Evolutionary conservation across 2,329 filamentous ascomycete species (phyloP).

Genomic region (Talaromyces sp.): DNA sequence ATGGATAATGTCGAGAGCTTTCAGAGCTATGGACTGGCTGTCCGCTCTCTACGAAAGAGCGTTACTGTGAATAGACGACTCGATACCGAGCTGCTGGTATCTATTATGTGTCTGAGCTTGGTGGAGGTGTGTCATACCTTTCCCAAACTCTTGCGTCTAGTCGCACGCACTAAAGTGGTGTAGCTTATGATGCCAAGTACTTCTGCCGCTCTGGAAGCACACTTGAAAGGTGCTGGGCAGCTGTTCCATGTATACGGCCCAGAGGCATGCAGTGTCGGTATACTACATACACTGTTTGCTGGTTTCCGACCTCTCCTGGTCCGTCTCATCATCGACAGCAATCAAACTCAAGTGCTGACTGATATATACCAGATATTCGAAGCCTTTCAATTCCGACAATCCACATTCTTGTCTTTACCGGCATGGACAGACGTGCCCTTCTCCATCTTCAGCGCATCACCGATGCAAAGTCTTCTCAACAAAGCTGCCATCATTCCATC

Average conservation of each 20-base stretch:
- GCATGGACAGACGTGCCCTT: constrained; percentile 36
- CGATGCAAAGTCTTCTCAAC: constrained; percentile 34
- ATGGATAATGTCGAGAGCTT: not conserved
- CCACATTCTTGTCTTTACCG: constrained; percentile 31
- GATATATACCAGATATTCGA: constrained; percentile 28
- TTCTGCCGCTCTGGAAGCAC: constrained; percentile 26
- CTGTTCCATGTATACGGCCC: constrained; percentile 34
- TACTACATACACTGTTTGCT: constrained; percentile 39
- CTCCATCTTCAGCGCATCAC: constrained; percentile 22
- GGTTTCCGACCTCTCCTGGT: constrained; percentile 42
- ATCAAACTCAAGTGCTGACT: not conserved
- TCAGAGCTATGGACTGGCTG: not conserved
- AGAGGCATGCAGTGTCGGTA: constrained; percentile 30
- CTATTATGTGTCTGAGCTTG: constrained; percentile 37
- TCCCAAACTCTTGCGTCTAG: not conserved
- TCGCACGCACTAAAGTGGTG: constrained; percentile 2
- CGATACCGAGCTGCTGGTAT: constrained; percentile 28
- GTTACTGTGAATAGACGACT: constrained; percentile 18
- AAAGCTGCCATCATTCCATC: constrained; percentile 29
- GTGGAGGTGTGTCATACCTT: constrained; percentile 24
- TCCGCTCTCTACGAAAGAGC: constrained; percentile 11
- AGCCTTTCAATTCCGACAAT: constrained; percentile 27
- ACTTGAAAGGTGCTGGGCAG: constrained; percentile 35
- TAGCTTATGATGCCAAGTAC: constrained; percentile 36
- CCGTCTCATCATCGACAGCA: constrained; percentile 13